Evolutionary conservation across 2,329 filamentous ascomycete species (phyloP), one percentile per base, ranked within the genome.

Genomic region (Coniochaeta pulveracea): DNA sequence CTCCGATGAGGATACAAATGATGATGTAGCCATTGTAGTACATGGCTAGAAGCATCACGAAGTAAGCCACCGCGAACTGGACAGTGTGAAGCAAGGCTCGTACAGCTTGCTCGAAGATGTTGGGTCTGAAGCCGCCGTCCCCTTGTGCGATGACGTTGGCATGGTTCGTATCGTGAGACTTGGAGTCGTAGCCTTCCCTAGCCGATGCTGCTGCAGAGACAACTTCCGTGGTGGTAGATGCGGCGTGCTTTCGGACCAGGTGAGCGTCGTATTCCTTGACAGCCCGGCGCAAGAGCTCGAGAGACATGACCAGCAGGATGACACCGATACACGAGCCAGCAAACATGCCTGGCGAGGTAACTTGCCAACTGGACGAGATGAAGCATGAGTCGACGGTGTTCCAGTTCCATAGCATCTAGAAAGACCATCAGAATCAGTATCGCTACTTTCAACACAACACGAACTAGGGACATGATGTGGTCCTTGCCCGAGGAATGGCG

Each of bases 321-420:
- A 85, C 76, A 39, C 80, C 83, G 48, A 93, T 78, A 58, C 84
- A 91, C 34, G 77, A 81, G 15, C 79, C 83, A 30, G 80, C 83
- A 50, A 93, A 89, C 68, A 80, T 80, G 52, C 69, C 76, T 3
- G 55, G 58, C 16, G 76, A 79, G 11, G 61, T 76, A 52, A 89
- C 70, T 47, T 76, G 76, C 83, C 84, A 91, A 15, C 66, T 63
- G 6, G 51, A 45, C 16, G 79, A 59, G 48, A 91, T 68, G 65
- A 91, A 89, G 57, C 76, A 85, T 14, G 76, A 57, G 50, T 81
- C 75, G 49, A 82, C 61, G 3, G 76, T 80, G 52, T 81, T 66
- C 78, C 79, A 84, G 54, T 85, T 86, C 79, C 80, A 85, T 25
- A 84, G 61, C 81, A 85, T 86, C 78, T 83, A 37, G 2, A 6